A percentile compares a stretch with the other conserved stretches of the same genome.
These are phyloP conservation scores for Aspergillus nanangensis DNA, from an alignment of 495 filamentous ascomycete genomes.

Conservation along the genomic window DNA sequence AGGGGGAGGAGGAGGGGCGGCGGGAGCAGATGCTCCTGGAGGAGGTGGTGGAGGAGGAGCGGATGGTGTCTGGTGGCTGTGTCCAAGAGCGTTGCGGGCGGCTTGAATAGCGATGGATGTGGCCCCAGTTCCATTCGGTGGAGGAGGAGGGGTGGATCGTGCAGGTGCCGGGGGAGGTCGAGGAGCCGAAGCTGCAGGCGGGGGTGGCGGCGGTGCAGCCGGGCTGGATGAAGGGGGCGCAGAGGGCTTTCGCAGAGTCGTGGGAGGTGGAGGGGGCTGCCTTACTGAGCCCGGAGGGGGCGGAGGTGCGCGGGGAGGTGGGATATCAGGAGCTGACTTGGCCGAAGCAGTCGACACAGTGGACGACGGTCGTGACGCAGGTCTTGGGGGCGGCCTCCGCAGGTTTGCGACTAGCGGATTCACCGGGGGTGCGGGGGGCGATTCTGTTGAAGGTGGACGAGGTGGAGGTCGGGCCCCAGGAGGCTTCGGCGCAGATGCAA, in stretches of 20 bases:
- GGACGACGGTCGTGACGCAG: conserved; percentile 49
- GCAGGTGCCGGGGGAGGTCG: conserved; percentile 35
- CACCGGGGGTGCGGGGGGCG: conserved; percentile 44
- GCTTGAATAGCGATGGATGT: conserved; percentile 44
- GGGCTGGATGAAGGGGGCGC: conserved; percentile 37
- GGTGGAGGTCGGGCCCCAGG: conserved; percentile 50
- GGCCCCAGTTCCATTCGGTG: conserved; percentile 25
- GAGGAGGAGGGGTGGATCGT: conserved; percentile 39
- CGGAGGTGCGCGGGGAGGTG: conserved; percentile 61
- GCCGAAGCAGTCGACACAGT: conserved; percentile 43
- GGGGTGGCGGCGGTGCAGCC: conserved; percentile 46
- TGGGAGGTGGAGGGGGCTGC: conserved; percentile 38
- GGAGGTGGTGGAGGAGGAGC: conserved; percentile 51
- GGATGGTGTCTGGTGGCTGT: conserved; percentile 46
- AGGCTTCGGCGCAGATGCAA: conserved; percentile 56
- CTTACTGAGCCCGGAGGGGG: conserved; percentile 55
- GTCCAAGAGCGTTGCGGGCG: conserved; percentile 41
- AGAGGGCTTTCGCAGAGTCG: conserved; percentile 39
- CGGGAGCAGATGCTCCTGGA: conserved; percentile 41
- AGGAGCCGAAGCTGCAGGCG: conserved; percentile 37
- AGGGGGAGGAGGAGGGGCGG: conserved; percentile 35
- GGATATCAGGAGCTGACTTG: conserved; percentile 44
- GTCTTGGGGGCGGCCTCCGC: conserved; percentile 51
- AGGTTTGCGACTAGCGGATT: conserved; percentile 58
- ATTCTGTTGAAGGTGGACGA: conserved; percentile 51